Percentiles rank a stretch among this genome's conserved stretches.
phyloP scores from a whole-genome alignment of 1,284 basidiomycete genomes.

The Trametes sp. region DNA sequence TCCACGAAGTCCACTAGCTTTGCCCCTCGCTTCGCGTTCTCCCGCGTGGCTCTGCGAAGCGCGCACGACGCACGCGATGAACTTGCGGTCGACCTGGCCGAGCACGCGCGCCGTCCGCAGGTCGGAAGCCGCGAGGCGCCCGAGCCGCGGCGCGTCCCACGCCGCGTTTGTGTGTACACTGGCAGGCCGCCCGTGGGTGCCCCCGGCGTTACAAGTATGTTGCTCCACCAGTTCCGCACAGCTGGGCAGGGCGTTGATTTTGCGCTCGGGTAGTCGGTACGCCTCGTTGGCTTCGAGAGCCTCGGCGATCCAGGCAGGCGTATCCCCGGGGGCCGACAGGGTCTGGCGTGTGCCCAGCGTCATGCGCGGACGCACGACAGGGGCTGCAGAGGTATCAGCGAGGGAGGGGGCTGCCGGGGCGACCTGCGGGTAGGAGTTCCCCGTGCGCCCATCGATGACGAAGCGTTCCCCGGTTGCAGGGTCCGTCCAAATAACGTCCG shows the following conservation, averaged over 20 bases:
- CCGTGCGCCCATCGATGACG: constrained; percentile 71
- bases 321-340: neutral
- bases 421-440: constrained; percentile 57
- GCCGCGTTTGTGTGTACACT: neutral
- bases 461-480: constrained; percentile 70
- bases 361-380: constrained; percentile 14
- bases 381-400: constrained; percentile 14
- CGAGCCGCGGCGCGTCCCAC: constrained; percentile 32
- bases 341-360: constrained; percentile 1
- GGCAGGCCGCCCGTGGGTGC: neutral
- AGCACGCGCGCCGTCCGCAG: constrained; percentile 67
- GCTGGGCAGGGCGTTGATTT: constrained; percentile 52
- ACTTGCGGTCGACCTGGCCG: constrained; percentile 89
- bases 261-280: constrained; percentile 54
- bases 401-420: constrained; percentile 32
- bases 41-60: constrained; percentile 1
- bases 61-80: constrained; percentile 73
- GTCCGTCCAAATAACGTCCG: constrained; percentile 65
- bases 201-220: neutral
- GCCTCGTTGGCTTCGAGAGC: constrained; percentile 63
- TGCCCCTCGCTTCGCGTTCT: constrained; percentile 20
- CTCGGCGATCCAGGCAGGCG: constrained; percentile 60
- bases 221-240: constrained; percentile 25
- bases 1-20: neutral
- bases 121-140: constrained; percentile 58